A percentile compares a stretch with the other conserved stretches of the same genome.
Evolutionary conservation across 306 rosid genomes (phyloP).

Genomic region (Cucumis cinereus): DNA sequence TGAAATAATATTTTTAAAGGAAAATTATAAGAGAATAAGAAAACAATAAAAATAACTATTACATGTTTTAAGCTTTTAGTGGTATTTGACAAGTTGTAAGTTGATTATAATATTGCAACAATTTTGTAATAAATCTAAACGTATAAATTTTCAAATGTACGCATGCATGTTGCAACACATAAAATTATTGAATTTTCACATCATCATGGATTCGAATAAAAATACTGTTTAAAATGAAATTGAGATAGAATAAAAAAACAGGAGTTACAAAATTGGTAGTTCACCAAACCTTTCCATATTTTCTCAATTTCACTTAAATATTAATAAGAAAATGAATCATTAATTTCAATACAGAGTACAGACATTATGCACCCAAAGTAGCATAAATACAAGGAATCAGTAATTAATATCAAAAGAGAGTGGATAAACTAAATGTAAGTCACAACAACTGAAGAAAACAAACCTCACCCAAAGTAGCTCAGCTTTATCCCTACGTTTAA

Average conservation of each 20-base stretch:
- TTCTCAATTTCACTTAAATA: neutral
- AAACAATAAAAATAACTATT: no score
- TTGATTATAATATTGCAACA: no score
- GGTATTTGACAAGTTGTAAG: no score
- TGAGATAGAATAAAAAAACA: neutral
- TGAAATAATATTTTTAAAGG: no score
- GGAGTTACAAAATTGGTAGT: neutral
- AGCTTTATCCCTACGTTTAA: constrained; percentile 71
- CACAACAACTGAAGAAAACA: neutral
- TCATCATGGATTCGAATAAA: neutral
- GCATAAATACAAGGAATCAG: neutral
- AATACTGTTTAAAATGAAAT: neutral
- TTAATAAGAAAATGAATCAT: neutral
- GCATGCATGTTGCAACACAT: neutral
- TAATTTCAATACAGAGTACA: neutral
- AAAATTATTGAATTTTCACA: neutral
- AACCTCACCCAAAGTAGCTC: constrained; percentile 98
- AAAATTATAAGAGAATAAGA: no score
- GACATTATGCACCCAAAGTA: neutral
- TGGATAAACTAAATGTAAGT: neutral
- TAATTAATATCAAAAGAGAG: neutral
- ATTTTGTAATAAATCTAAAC: no score
- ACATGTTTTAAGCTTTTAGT: no score
- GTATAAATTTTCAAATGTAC: neutral
- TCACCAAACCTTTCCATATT: neutral